Evolutionary conservation across 176 grass and related monocot genomes (phyloP).

Genomic region (Chloris gayana): DNA sequence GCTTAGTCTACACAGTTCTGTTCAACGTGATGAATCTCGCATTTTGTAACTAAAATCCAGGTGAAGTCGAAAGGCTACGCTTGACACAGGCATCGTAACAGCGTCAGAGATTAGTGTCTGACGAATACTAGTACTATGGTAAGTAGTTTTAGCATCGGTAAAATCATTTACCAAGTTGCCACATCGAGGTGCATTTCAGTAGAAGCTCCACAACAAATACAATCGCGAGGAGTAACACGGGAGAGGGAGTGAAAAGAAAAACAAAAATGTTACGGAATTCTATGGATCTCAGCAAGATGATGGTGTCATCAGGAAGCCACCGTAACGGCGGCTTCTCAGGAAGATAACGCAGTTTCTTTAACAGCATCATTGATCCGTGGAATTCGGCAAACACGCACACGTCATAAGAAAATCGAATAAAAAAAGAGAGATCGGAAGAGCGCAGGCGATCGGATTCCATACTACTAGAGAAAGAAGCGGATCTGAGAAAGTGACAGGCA

Average conservation of each 20-base stretch:
- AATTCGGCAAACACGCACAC: neutral
- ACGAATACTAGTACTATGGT: neutral
- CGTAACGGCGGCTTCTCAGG: slow-evolving; percentile 32
- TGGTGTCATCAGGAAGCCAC: slow-evolving; percentile 62
- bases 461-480: neutral
- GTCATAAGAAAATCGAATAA: neutral
- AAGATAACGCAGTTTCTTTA: slow-evolving; percentile 78
- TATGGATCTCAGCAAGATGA: slow-evolving; percentile 59
- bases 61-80: neutral
- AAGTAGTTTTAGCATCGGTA: neutral
- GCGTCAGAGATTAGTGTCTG: neutral
- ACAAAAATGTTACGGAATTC: neutral
- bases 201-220: neutral
- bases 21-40: neutral
- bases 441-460: neutral
- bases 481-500: neutral
- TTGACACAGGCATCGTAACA: neutral
- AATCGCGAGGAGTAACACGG: neutral
- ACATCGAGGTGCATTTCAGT: neutral
- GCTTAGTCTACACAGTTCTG: neutral
- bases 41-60: too few species aligned
- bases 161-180: neutral
- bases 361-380: slow-evolving; percentile 67
- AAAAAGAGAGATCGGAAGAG: neutral
- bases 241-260: neutral